Conservation (phyloP, 1,284 basidiomycete genomes). For the Exobasidium cylindrosporum region DNA sequence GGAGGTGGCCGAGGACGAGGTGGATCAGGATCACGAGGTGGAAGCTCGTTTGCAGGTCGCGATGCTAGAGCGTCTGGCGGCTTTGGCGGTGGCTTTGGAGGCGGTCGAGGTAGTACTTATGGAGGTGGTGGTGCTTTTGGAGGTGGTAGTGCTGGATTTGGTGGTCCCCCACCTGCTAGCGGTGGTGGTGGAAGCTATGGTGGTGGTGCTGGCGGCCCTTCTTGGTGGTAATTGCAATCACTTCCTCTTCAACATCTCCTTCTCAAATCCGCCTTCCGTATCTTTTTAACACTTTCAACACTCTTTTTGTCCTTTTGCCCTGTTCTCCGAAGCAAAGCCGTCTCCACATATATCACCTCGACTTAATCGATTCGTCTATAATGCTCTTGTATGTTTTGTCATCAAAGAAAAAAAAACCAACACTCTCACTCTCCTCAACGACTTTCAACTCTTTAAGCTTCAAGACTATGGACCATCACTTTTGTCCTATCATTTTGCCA, state of each 20-base stretch:
- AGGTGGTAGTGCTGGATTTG: neutral
- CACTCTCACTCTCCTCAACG: neutral
- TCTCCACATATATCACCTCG: neutral
- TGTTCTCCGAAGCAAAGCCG: neutral
- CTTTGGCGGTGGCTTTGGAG: slow-evolving; percentile 21
- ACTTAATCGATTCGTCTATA: too few species aligned
- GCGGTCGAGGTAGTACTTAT: slow-evolving; percentile 20
- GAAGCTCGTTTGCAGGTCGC: slow-evolving; percentile 38
- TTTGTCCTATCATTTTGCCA: neutral
- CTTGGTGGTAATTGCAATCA: slow-evolving; percentile 12
- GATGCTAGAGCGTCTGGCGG: slow-evolving; percentile 34
- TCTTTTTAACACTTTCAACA: neutral
- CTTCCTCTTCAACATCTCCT: neutral
- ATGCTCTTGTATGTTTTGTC: too few species aligned
- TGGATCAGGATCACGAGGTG: slow-evolving; percentile 24
- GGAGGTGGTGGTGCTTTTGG: slow-evolving; percentile 10
- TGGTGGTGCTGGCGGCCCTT: slow-evolving; percentile 12
- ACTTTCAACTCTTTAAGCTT: neutral
- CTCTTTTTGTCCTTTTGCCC: neutral
- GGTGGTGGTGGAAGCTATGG: slow-evolving; percentile 18
- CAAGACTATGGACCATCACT: neutral
- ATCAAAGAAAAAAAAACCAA: too few species aligned
- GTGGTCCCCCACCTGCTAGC: slow-evolving; percentile 11
- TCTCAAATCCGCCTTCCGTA: neutral
- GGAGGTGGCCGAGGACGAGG: slow-evolving; percentile 55